Evolutionary conservation across 257 asterid species (phyloP), one percentile per base, ranked within the genome.

Genomic region (Salvia splendens): DNA sequence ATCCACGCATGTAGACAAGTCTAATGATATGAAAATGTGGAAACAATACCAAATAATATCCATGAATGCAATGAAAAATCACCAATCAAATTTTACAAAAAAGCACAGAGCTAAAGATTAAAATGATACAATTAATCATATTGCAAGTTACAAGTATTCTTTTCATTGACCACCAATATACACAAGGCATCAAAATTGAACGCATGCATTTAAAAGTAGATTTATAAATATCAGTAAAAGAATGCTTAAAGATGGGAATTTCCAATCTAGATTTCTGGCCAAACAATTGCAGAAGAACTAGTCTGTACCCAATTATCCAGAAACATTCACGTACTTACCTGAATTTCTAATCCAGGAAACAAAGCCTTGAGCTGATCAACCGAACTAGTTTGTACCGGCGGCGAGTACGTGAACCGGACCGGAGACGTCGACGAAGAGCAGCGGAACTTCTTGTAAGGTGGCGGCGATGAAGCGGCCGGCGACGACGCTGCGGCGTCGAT

Each of bases 391-490:
- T 47, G 70, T 17, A 64, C 47, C 11, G 84, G 73, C 73, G 78
- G 68, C 58, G 79, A 72, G 53, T 77, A 76, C 16, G 74, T 65
- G 64, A 81, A 78, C 33, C 84, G 82, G 42, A 65, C 85, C 35
- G 95, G 91, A 41, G 85, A 81, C 52, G 81, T 72, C 16, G 82
- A 67, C 8, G 91, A 81, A 45, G 80, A 75, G 61, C 86, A 78
- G 46, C 90, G 84, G 67, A 78, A 75, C 80, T 73, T 88, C 87
- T 89, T 89, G 41, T 82, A 67, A 33, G 76, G 74, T 28, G 88
- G 81, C 36, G 81, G 83, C 14, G 89, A 73, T 0, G 85, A 74
- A 10, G 86, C 75, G 56, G 67, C 69, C 54, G 94, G 89, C 24
- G 89, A 81, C 52, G 87, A 54, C 65, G 73, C 69, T 12, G 74